Evolutionary conservation across 2,329 filamentous ascomycete genomes (phyloP).

Genomic region (Emericellopsis cladophorae): DNA sequence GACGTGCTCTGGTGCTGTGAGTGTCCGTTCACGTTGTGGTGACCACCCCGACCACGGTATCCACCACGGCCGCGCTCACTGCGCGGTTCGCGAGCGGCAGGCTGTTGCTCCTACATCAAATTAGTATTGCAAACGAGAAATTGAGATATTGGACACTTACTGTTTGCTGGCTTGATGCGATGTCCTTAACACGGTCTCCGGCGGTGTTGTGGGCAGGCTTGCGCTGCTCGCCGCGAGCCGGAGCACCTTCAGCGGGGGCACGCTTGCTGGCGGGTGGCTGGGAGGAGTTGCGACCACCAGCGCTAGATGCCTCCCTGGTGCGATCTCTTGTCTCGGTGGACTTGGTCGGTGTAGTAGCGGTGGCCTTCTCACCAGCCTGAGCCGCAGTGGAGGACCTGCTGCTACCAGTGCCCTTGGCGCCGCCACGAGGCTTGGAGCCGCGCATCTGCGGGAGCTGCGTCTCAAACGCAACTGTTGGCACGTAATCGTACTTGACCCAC

Average conservation of each 20-base stretch:
- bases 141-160: background rate
- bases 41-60: conserved; percentile 31
- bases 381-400: conserved; percentile 21
- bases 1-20: conserved; percentile 15
- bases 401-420: conserved; percentile 28
- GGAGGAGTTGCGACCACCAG: conserved; percentile 20
- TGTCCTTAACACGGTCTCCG: conserved; percentile 28
- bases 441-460: conserved; percentile 57
- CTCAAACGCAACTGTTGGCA: conserved; percentile 74
- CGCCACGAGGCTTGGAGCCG: conserved; percentile 35
- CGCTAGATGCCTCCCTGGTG: conserved; percentile 19
- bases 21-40: conserved; percentile 22
- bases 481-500: conserved; percentile 75
- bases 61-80: conserved; percentile 24
- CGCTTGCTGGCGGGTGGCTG: conserved; percentile 29
- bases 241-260: conserved; percentile 24
- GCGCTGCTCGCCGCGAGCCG: conserved; percentile 30
- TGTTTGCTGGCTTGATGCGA: conserved; percentile 14
- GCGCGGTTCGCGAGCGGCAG: conserved; percentile 20
- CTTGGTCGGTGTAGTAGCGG: conserved; percentile 14
- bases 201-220: conserved; percentile 23
- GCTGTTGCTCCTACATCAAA: background rate
- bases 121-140: conserved; percentile 11
- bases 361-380: conserved; percentile 23
- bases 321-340: conserved; percentile 18